These are phyloP conservation scores for Termitomyces sp. DNA, from an alignment of 768 basidiomycete species.

Conservation along the genomic window DNA sequence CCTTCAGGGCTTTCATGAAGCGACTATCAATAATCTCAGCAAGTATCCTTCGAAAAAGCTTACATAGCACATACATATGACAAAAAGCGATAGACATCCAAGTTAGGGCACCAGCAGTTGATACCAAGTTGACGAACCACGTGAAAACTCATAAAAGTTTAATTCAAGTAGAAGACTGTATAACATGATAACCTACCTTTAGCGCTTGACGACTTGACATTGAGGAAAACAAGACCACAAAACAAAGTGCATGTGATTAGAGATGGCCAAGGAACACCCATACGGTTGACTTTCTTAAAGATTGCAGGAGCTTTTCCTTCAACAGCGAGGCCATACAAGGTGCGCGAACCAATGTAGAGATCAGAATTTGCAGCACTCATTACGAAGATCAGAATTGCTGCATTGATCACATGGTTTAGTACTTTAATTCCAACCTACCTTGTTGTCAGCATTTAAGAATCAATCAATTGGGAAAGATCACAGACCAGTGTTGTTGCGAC, in stretches of 20 bases:
- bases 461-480: background rate
- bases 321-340: slow-evolving; percentile 41
- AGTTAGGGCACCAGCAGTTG: slow-evolving; percentile 42
- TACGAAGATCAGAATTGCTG: slow-evolving; percentile 59
- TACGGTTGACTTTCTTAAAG: slow-evolving; percentile 36
- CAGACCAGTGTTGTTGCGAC: slow-evolving; percentile 38
- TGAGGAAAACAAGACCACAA: slow-evolving; percentile 54
- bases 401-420: slow-evolving; percentile 62
- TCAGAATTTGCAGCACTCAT: slow-evolving; percentile 61
- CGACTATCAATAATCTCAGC: slow-evolving; percentile 17
- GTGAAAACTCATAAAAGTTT: slow-evolving; percentile 31
- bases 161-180: no score
- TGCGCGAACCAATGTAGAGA: slow-evolving; percentile 47
- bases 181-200: slow-evolving; percentile 31
- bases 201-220: slow-evolving; percentile 43
- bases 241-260: slow-evolving; percentile 50
- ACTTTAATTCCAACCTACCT: slow-evolving; percentile 48
- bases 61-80: slow-evolving; percentile 43
- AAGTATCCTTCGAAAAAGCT: background rate
- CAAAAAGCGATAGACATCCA: slow-evolving; percentile 51
- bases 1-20: slow-evolving; percentile 40
- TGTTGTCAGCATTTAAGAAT: background rate
- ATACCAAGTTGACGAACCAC: slow-evolving; percentile 45
- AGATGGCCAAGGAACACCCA: slow-evolving; percentile 47
- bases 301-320: slow-evolving; percentile 45